Evolutionary conservation across 2,329 filamentous ascomycete species (phyloP), one percentile per base, ranked within the genome.

Genomic region (Thielaviopsis populi): DNA sequence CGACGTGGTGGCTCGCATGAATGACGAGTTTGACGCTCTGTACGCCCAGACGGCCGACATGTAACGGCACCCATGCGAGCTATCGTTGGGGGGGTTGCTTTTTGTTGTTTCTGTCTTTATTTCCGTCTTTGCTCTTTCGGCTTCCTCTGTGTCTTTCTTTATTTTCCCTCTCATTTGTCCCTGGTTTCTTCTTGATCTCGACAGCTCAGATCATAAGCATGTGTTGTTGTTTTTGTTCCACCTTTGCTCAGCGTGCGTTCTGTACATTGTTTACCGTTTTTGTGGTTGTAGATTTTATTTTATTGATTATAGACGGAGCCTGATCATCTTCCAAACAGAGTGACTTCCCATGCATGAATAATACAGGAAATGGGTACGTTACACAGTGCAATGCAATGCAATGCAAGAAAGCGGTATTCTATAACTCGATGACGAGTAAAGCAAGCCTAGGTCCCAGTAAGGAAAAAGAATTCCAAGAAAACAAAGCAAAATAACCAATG

Each of bases 1-100:
- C 69, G 83, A 87, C 72, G 84, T 83, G 69, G 76, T 81, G 60
- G 73, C 76, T 69, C 78, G 82, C 64, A 77, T 82, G 0, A 72
- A 74, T 61, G 78, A 80, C 50, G 73, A 74, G 65, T 84, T 81
- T 70, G 75, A 78, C 24, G 72, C 75, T 69, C 68, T 82, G 42
- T 81, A 73, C 67, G 71, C 70, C 1, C 61, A 63, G 54, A 50
- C 64, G 11, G 53, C 11, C 15, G 37, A 60, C n/a, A 64, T 59
- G 46, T 62, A 62, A 62, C 19, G 22, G 5, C 22, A 4, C 13
- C 17, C 5, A 13, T 24, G 6, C 19, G 19, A 1, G 19, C 22
- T 33, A 11, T 54, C 30, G 48, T 54, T 17, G 50, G 61, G n/a
- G n/a, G n/a, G n/a, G n/a, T 11, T 30, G 27, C 46, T 46, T 13